Evolutionary conservation across 129 eudicot species (phyloP), one percentile per base, ranked within the genome.

Genomic region (Saussurea involucrata): DNA sequence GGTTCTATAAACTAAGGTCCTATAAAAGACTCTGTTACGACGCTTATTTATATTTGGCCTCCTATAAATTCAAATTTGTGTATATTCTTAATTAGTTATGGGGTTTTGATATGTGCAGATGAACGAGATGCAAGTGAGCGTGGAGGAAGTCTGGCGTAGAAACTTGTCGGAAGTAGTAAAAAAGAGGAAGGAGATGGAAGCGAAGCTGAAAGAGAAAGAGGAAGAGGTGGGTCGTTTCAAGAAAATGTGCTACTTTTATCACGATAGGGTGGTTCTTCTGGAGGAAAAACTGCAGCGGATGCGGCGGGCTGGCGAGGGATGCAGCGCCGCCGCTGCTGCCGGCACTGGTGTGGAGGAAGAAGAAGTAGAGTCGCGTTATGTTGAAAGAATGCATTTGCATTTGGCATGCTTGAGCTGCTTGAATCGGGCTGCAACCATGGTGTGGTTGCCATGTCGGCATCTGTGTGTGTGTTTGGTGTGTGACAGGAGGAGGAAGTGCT

Each of bases 401-500:
- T 22, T 74, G 69, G 58, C 31, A 20, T 80, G 84, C 69, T 34
- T 36, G 18, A 27, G 67, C 68, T 80, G 84, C 46, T 8, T 29
- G 13, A 74, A 5, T 42, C 25, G 79, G 18, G 69, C 84, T 3
- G 79, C 84, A 1, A 67, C 64, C 12, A 80, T 80, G 79, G 3
- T 80, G 84, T 80, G 79, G 84, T 46, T 80, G 11, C 84, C 84
- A 8, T 80, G 84, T 63, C 29, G 79, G 15, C 84, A 80, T 63
- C 18, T 80, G 79, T 66, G 75, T 58, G 84, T 80, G 32, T 80
- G 84, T 63, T 8, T 80, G 33, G 79, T 74, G 24, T 80, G 84
- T 73, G 84, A 73, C 9, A 34, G 69, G 61, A 66, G 69, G 75
- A 64, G 73, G 8, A 73, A 66, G 36, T 1, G 0, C 3, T 77